Evolutionary conservation across 2,329 filamentous ascomycete genomes (phyloP).

Genomic region (Graphilbum sp.): DNA sequence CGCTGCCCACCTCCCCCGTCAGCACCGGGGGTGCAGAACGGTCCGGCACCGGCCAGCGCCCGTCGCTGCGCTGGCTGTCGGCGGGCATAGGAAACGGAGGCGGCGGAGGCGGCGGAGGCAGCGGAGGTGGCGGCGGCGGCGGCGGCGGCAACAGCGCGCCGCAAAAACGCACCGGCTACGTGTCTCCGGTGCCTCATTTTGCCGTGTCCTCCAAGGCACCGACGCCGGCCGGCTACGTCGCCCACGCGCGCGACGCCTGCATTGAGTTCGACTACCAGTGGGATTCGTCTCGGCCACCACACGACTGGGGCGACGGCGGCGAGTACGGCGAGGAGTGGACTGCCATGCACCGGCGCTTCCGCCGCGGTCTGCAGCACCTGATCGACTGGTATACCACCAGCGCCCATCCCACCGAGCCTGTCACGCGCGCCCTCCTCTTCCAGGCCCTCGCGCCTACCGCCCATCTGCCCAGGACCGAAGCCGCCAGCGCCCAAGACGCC

Average conservation of each 20-base stretch:
- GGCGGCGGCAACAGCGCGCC: neutral
- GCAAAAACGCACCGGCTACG: conserved; percentile 33
- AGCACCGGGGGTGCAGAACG: conserved; percentile 8
- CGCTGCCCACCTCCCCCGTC: conserved; percentile 3
- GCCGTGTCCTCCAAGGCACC: conserved; percentile 64
- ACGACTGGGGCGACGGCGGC: conserved; percentile 78
- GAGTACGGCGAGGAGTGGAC: conserved; percentile 90
- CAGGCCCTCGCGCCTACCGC: neutral
- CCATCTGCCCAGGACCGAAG: neutral
- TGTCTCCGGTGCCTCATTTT: conserved; percentile 64
- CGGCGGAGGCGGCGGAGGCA: too few relatives aligned
- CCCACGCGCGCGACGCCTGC: conserved; percentile 79
- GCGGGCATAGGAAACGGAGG: too few relatives aligned
- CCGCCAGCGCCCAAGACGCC: conserved; percentile 12
- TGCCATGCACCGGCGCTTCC: conserved; percentile 81
- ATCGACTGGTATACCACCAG: conserved; percentile 64
- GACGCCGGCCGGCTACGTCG: conserved; percentile 77
- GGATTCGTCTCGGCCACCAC: conserved; percentile 71
- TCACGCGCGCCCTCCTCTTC: conserved; percentile 15
- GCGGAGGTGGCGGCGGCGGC: too few relatives aligned
- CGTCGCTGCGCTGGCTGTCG: neutral
- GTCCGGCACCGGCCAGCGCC: conserved; percentile 9
- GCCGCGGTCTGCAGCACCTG: conserved; percentile 60
- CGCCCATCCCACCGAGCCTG: conserved; percentile 32
- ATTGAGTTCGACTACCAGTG: conserved; percentile 83